A percentile compares a stretch with the other conserved stretches of the same genome.
Conservation (phyloP, 306 rosid species). For the Erythrophleum fordii region DNA sequence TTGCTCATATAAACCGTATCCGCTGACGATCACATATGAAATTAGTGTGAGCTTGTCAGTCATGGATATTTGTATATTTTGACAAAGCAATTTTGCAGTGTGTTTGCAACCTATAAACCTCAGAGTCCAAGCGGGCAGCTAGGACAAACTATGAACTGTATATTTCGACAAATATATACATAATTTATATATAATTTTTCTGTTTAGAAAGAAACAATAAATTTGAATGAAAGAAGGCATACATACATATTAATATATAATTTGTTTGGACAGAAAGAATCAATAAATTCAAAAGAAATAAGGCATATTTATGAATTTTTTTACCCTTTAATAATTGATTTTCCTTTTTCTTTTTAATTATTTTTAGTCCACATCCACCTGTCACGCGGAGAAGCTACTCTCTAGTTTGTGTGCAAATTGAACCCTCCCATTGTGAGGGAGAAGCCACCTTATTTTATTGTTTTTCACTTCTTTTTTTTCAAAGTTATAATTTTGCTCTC, state of each 20-base stretch:
- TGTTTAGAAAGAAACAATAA: background rate
- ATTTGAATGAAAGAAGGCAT: background rate
- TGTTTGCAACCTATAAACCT: background rate
- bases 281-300: background rate
- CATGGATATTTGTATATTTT: background rate
- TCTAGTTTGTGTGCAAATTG: no score
- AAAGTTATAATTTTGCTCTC: no score
- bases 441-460: no score
- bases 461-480: no score
- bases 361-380: no score
- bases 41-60: background rate
- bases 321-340: background rate
- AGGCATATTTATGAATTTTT: background rate
- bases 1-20: constrained; percentile 39
- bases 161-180: background rate
- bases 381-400: no score
- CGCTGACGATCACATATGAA: constrained; percentile 20
- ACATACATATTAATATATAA: background rate
- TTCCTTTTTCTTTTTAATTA: background rate
- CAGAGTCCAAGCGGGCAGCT: background rate
- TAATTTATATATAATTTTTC: background rate
- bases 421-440: no score
- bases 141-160: background rate
- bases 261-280: background rate
- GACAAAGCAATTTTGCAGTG: background rate